Base-by-base conservation (phyloP, 208 protist genomes). In the Leishmania tropica region DNA sequence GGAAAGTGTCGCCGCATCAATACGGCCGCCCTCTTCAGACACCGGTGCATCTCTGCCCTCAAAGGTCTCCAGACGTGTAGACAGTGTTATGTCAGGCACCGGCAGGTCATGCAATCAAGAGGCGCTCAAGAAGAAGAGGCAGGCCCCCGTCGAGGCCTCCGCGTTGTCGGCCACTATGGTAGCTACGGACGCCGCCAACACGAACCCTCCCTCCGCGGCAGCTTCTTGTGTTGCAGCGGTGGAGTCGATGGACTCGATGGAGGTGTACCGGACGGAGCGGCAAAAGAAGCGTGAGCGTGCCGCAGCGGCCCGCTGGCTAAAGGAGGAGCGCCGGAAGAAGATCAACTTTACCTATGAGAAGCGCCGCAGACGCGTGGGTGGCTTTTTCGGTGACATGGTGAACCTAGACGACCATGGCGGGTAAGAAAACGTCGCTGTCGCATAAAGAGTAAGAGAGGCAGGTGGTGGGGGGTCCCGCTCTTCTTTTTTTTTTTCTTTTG, bases 281-380 rank as follows among this genome's bases (percentile, higher is more conserved):
- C 79, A 93, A 47, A 89, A 92, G 70, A 92, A 90, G 75, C 92
- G 93, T 3, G 93, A 96, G 77, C 92, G 93, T 7, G 92, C 90
- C 4, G 92, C 93, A 5, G 95, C 95, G 4, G 90, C 90, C 0
- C 88, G 90, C 72, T 97, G 95, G 93, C 84, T 97, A 17, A 97
- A 97, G 89, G 89, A 90, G 40, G 93, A 96, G 58, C 95, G 96
- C 76, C 79, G 84, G 62, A 96, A 96, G 81, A 97, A 96, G 79
- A 83, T 97, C 45, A 96, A 96, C 67, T 97, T 97, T 53, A 88
- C 86, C 8, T 97, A 88, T 81, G 95, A 97, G 72, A 96, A 96
- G 89, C 90, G 93, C 42, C 86, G 91, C 24, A 89, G 93, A 21
- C 93, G 95, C 67, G 93, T 97, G 1, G 87, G 91, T 75, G 95